Percentiles rank a stretch among this genome's conserved stretches.
phyloP scores from a whole-genome alignment of 2,329 filamentous ascomycete genomes.

The Aureobasidium sp. region DNA sequence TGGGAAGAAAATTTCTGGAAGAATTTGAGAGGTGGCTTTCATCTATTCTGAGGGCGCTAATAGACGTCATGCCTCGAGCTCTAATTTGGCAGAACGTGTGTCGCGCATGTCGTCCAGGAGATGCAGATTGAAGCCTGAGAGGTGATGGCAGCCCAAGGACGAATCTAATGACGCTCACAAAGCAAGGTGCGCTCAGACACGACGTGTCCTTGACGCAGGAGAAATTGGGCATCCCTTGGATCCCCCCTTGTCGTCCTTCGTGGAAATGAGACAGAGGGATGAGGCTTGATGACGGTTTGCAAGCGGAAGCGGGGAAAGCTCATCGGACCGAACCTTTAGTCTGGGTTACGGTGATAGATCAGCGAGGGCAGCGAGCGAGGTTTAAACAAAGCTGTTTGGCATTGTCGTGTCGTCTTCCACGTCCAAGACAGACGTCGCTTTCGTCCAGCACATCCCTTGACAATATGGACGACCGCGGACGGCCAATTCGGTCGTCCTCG shows the following conservation, averaged over 20 bases:
- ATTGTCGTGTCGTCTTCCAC: background rate
- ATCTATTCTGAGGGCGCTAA: background rate
- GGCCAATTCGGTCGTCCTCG: slow-evolving; percentile 15
- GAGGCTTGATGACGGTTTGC: slow-evolving; percentile 1
- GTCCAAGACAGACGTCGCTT: background rate
- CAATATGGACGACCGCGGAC: slow-evolving; percentile 17
- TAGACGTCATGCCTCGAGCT: background rate
- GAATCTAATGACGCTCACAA: background rate
- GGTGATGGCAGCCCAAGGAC: background rate
- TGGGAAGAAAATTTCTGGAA: background rate
- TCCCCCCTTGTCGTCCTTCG: background rate
- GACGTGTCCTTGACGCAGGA: background rate
- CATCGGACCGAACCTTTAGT: slow-evolving; percentile 12
- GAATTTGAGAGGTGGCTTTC: background rate
- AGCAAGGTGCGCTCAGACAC: background rate
- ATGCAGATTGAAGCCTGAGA: slow-evolving; percentile 3
- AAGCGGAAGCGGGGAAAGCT: slow-evolving; percentile 14
- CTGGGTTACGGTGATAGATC: background rate
- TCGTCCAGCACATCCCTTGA: background rate
- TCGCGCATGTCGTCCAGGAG: background rate
- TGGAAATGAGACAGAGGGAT: slow-evolving; percentile 13
- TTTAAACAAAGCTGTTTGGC: background rate
- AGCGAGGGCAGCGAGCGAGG: background rate
- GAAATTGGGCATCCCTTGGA: slow-evolving; percentile 7
- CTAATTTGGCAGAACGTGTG: background rate